phyloP scores from a whole-genome alignment of 2,329 filamentous ascomycete genomes.

The Trichoderma harzianum region DNA sequence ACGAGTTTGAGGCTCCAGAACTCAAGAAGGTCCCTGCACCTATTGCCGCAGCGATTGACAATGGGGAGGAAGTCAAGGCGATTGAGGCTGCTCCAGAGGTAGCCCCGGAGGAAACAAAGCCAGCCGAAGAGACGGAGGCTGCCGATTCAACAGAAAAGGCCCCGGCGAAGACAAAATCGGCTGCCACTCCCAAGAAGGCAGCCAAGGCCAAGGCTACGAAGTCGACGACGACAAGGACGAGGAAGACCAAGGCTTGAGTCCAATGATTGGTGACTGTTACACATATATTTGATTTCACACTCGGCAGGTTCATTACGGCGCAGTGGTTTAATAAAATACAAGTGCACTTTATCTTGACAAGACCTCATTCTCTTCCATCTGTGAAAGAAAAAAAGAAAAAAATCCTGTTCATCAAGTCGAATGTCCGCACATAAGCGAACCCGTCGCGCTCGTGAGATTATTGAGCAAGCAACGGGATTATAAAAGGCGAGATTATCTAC shows the following conservation, averaged over 20 bases:
- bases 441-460: conserved; percentile 46
- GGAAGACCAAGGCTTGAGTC: conserved; percentile 38
- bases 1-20: conserved; percentile 73
- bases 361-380: not conserved
- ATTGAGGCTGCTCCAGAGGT: conserved; percentile 37
- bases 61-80: conserved; percentile 32
- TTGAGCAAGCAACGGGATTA: conserved; percentile 54
- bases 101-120: conserved; percentile 25
- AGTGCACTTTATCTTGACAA: not conserved
- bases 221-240: conserved; percentile 33
- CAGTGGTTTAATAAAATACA: conserved; percentile 18
- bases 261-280: not conserved
- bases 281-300: not conserved
- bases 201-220: conserved; percentile 21
- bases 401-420: no score
- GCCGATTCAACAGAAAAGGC: conserved; percentile 25
- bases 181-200: conserved; percentile 28
- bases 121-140: conserved; percentile 22
- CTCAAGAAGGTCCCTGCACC: conserved; percentile 57
- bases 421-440: conserved; percentile 63
- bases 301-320: conserved; percentile 14
- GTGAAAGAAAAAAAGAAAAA: conserved; percentile 9
- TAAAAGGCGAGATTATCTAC: conserved; percentile 57
- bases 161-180: conserved; percentile 24
- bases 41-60: conserved; percentile 33